Base-by-base conservation (phyloP, 2,329 filamentous ascomycete genomes). In the Sclerotinia spermophila region DNA sequence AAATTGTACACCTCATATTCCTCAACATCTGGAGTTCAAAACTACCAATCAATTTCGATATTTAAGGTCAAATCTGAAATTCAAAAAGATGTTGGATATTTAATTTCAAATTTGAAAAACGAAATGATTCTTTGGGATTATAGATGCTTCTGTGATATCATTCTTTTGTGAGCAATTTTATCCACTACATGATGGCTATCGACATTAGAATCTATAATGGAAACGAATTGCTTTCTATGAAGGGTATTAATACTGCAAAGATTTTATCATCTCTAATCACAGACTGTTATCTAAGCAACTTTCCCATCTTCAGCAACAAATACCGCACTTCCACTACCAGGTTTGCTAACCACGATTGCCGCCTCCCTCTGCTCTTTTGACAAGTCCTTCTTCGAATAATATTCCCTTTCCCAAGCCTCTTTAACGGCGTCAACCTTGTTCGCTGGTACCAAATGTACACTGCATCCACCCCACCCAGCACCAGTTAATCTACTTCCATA, bases 381-480 rank as follows among this genome's bases (percentile, higher is more conserved):
- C 72, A 89, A 77, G 8, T 84, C 78, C 68, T 86, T 86, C 83
- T 90, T 91, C 70, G 86, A 83, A 81, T 96, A 98, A 80, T 98
- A 99, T 79, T 94, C 89, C 73, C 86, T 86, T 77, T 92, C 88
- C 86, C 96, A 89, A 7, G 92, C 92, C 77, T 87, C 85, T 80
- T 87, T 93, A 33, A 99, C 92, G 38, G 84, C 87, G 7, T 90
- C 89, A 0, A 97, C 91, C 81, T 91, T 95, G 77, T 93, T 87
- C 71, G 89, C 92, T 0, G 95, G 92, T 67, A 98, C 91, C 71
- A 99, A 86, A 82, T 99, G 96, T 71, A 99, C 95, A 72, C 89
- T 96, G 82, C 96, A 98, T 3, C 96, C 96, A 73, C 96, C 96
- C 96, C 96, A 99, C 4, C 96, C 96, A 0, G 96, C 96, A 53